phyloP scores from a whole-genome alignment of 148 eudicot species.

The Camellia lanceoleosa region DNA sequence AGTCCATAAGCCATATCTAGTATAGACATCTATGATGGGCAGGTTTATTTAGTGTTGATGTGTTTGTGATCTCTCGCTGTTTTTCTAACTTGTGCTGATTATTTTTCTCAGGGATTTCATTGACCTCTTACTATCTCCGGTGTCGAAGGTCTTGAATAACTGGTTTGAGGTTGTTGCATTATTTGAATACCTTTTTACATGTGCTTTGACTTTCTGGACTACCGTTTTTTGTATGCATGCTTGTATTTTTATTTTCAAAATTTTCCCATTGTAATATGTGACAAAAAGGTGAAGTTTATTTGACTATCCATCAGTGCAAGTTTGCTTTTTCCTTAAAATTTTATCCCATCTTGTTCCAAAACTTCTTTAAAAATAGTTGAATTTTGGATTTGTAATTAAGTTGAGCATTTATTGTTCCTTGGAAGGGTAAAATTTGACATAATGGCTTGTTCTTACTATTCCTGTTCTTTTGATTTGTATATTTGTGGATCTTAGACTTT shows the following conservation, averaged over 20 bases:
- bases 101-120: slow-evolving; percentile 65
- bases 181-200: slow-evolving; percentile 12
- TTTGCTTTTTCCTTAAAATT: neutral
- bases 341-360: neutral
- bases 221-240: neutral
- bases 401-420: slow-evolving; percentile 7
- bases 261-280: neutral
- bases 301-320: neutral
- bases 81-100: slow-evolving; percentile 9
- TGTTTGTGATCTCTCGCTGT: neutral
- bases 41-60: neutral
- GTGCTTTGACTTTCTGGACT: neutral
- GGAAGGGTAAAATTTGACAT: neutral
- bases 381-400: neutral
- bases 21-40: neutral
- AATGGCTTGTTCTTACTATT: neutral
- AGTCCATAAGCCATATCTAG: neutral
- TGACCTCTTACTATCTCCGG: slow-evolving; percentile 89
- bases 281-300: slow-evolving; percentile 1
- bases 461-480: neutral
- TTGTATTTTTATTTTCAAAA: neutral
- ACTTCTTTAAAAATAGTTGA: neutral
- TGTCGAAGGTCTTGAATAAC: slow-evolving; percentile 90
- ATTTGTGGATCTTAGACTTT: neutral
- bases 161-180: slow-evolving; percentile 86